A percentile compares a stretch with the other conserved stretches of the same genome.
Conservation (phyloP, 2,329 filamentous ascomycete genomes). For the Fusarium sterilihyphosum region DNA sequence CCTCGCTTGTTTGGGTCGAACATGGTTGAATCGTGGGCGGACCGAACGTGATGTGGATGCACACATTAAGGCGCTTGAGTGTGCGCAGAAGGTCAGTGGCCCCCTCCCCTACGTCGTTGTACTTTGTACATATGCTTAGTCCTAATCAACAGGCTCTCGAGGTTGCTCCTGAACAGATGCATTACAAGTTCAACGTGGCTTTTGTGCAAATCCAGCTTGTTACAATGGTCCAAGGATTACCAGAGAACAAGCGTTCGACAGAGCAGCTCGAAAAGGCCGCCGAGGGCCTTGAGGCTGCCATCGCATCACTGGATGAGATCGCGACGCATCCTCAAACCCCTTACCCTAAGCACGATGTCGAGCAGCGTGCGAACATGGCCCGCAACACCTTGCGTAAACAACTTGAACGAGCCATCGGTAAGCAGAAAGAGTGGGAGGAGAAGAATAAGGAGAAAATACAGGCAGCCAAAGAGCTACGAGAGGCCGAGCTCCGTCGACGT, state of each 20-base stretch:
- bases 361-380: constrained; percentile 97
- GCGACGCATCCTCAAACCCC: constrained; percentile 74
- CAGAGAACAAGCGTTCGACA: constrained; percentile 80
- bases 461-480: constrained; percentile 80
- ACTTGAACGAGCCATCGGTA: constrained; percentile 83
- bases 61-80: constrained; percentile 67
- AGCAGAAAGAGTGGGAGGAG: constrained; percentile 90
- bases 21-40: constrained; percentile 85
- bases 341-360: constrained; percentile 89
- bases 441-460: constrained; percentile 90
- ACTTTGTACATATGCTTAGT: constrained; percentile 17
- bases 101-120: background rate
- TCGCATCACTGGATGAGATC: constrained; percentile 74
- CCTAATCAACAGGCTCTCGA: constrained; percentile 70
- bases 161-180: constrained; percentile 82
- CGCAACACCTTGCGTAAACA: constrained; percentile 94
- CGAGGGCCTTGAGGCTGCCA: constrained; percentile 84
- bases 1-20: constrained; percentile 85
- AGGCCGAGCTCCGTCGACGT: constrained; percentile 80
- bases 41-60: constrained; percentile 66
- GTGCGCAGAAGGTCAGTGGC: constrained; percentile 67
- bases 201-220: constrained; percentile 97
- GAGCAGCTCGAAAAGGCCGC: constrained; percentile 84
- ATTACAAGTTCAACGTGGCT: constrained; percentile 97
- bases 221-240: constrained; percentile 77